Evolutionary conservation across 306 rosid species (phyloP).

Genomic region (Medicago arabica): DNA sequence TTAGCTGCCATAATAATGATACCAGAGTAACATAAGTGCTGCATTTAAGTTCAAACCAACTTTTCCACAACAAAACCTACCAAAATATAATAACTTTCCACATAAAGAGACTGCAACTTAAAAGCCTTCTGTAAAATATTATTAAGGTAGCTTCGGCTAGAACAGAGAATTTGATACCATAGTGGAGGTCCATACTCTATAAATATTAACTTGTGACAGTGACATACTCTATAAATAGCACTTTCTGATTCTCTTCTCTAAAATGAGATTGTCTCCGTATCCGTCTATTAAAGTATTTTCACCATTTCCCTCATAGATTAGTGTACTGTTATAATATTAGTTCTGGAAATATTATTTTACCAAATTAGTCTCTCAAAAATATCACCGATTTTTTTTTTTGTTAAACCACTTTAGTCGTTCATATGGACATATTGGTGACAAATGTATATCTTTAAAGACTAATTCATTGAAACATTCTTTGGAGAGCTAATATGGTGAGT

Average conservation of each 20-base stretch:
- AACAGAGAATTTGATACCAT: conserved; percentile 36
- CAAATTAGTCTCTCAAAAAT: not conserved
- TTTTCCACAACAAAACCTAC: conserved; percentile 1
- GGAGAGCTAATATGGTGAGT: not conserved
- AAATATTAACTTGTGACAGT: not conserved
- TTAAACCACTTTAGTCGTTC: not conserved
- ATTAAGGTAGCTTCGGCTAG: conserved; percentile 26
- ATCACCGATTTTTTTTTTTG: not conserved
- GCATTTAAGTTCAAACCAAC: conserved; percentile 30
- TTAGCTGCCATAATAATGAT: conserved; percentile 20
- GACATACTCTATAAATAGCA: not conserved
- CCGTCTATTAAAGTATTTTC: not conserved
- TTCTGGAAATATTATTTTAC: not conserved
- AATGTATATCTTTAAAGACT: not conserved
- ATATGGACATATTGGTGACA: not conserved
- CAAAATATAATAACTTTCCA: no score
- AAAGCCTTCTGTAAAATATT: not conserved
- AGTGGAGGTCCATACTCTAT: not conserved
- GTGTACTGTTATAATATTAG: not conserved
- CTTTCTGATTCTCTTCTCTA: conserved; percentile 2
- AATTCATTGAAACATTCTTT: not conserved
- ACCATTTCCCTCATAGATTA: not conserved
- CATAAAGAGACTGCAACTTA: conserved; percentile 12
- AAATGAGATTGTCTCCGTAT: not conserved
- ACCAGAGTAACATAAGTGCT: conserved; percentile 19